Conservation (phyloP, 225 moss, liverwort and hornwort species). For the Marchantia paleacea region DNA sequence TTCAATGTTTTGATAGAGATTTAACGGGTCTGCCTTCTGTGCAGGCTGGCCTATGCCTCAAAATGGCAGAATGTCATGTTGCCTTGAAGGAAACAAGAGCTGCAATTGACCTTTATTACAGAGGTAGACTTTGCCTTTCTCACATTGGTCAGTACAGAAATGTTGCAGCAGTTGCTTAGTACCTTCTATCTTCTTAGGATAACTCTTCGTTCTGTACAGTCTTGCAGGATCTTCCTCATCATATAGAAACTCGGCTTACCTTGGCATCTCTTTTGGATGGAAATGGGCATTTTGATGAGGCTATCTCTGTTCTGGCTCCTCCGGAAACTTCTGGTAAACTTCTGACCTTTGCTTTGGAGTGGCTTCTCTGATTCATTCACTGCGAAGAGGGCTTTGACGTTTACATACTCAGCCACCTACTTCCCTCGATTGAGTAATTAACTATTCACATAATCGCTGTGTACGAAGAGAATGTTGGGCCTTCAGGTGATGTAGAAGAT, state of each 20-base stretch:
- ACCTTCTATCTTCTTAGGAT: slow-evolving; percentile 10
- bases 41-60: slow-evolving; percentile 74
- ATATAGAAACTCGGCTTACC: slow-evolving; percentile 73
- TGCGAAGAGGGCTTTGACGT: too few relatives aligned
- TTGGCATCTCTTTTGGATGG: slow-evolving; percentile 66
- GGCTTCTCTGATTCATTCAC: background rate
- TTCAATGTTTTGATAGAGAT: too few relatives aligned
- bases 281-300: slow-evolving; percentile 54
- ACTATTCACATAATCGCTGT: background rate
- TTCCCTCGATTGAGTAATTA: too few relatives aligned
- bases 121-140: slow-evolving; percentile 46
- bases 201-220: slow-evolving; percentile 41
- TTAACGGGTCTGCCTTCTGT: background rate
- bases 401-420: too few relatives aligned
- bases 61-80: slow-evolving; percentile 77
- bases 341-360: background rate
- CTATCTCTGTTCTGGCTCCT: slow-evolving; percentile 67
- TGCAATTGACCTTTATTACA: slow-evolving; percentile 71
- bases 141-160: background rate
- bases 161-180: background rate
- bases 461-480: slow-evolving; percentile 2
- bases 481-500: slow-evolving; percentile 38
- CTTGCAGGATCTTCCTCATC: slow-evolving; percentile 73
- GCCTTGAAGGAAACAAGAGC: slow-evolving; percentile 45
- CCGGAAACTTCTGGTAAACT: slow-evolving; percentile 39